Evolutionary conservation across 306 rosid species (phyloP).

Genomic region (Gillenia trifoliata): DNA sequence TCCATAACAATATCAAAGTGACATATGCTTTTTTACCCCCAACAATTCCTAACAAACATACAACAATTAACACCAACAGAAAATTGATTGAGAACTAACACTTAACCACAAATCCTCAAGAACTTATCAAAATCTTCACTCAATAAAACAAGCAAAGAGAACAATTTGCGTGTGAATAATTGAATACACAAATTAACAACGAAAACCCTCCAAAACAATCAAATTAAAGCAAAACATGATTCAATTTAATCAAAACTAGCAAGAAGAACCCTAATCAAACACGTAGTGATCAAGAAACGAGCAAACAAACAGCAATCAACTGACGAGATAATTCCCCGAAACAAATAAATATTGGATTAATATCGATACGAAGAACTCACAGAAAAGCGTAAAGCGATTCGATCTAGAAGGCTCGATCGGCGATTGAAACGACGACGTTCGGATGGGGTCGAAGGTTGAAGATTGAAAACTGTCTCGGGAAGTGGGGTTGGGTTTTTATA

Average conservation of each 20-base stretch:
- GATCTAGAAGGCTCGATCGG: conserved; percentile 27
- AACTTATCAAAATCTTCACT: neutral
- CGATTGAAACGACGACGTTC: conserved; percentile 21
- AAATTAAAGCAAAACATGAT: neutral
- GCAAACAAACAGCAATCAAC: conserved; percentile 7
- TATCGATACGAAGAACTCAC: conserved; percentile 9
- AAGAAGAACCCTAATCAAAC: neutral
- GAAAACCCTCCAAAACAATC: neutral
- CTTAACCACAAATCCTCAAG: neutral
- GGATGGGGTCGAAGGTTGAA: conserved; percentile 15
- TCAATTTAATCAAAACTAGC: neutral
- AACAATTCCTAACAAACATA: neutral
- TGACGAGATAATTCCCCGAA: neutral
- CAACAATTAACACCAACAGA: neutral
- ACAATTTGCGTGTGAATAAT: neutral
- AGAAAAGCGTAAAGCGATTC: conserved; percentile 10
- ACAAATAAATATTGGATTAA: neutral
- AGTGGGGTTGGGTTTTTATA: neutral
- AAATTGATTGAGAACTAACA: neutral
- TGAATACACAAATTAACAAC: neutral
- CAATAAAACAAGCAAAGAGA: neutral
- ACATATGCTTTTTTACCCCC: neutral
- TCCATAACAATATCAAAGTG: neutral
- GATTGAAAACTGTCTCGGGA: neutral
- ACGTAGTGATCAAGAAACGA: neutral